Evolutionary conservation across 2,329 filamentous ascomycete genomes (phyloP).

Genomic region (Emmonsiellopsis sp.): DNA sequence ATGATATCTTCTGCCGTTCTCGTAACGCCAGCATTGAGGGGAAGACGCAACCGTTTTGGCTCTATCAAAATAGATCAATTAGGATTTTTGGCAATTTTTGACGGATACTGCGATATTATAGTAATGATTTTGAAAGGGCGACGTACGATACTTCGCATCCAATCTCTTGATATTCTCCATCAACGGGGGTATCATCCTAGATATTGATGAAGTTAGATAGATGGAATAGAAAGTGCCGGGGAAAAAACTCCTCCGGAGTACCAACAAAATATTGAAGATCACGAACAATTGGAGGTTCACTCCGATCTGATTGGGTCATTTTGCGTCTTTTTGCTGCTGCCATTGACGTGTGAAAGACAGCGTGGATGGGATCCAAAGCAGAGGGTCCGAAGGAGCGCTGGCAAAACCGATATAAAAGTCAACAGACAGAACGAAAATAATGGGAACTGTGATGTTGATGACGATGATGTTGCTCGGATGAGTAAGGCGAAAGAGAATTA

Average conservation of each 20-base stretch:
- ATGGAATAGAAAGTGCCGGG: not conserved
- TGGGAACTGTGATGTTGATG: no score
- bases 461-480: no score
- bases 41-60: constrained; percentile 15
- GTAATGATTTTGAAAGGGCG: not conserved
- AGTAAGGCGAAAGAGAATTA: no score
- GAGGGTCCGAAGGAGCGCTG: no score
- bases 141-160: not conserved
- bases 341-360: not conserved
- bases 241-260: not conserved
- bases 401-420: no score
- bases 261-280: not conserved
- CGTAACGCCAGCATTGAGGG: constrained; percentile 24
- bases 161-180: not conserved
- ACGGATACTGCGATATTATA: not conserved
- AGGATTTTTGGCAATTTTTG: not conserved
- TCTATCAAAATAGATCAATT: not conserved
- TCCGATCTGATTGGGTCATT: not conserved
- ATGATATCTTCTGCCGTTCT: constrained; percentile 25
- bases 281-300: not conserved
- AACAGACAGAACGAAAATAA: no score
- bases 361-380: no score
- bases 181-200: not conserved
- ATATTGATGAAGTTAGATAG: not conserved
- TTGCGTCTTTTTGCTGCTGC: not conserved